Conservation (phyloP, 2,329 filamentous ascomycete genomes). For the Cyclaneusma minus region DNA sequence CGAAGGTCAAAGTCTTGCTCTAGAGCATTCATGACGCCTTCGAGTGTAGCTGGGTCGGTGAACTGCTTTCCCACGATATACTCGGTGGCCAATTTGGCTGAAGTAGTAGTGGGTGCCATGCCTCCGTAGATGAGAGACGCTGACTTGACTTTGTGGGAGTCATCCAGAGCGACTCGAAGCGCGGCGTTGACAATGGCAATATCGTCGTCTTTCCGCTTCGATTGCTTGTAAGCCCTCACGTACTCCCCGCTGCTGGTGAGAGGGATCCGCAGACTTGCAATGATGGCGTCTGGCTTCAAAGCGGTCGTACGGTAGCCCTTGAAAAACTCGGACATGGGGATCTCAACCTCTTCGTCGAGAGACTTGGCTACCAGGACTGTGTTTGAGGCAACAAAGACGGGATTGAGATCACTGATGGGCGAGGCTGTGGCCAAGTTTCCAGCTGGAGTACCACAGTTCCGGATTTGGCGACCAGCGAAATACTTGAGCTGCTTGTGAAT, state of each 20-base stretch:
- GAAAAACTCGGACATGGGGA: conserved; percentile 90
- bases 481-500: conserved; percentile 90
- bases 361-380: conserved; percentile 71
- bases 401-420: conserved; percentile 92
- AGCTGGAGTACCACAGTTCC: conserved; percentile 93
- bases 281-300: conserved; percentile 65
- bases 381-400: conserved; percentile 78
- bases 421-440: conserved; percentile 90
- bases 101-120: conserved; percentile 85
- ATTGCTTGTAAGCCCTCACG: conserved; percentile 85
- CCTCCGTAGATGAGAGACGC: conserved; percentile 82
- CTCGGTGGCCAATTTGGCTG: conserved; percentile 61
- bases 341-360: conserved; percentile 54
- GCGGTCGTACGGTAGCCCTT: conserved; percentile 80
- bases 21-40: conserved; percentile 81
- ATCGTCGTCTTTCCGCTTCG: conserved; percentile 94
- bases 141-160: conserved; percentile 53
- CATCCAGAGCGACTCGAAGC: conserved; percentile 56
- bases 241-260: conserved; percentile 64
- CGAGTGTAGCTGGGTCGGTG: conserved; percentile 66
- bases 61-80: conserved; percentile 67
- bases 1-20: conserved; percentile 76
- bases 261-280: conserved; percentile 77
- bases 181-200: conserved; percentile 94
- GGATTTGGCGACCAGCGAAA: conserved; percentile 88